These are phyloP conservation scores for Cyclocybe cylindracea DNA, from an alignment of 768 basidiomycete species.

Conservation along the genomic window DNA sequence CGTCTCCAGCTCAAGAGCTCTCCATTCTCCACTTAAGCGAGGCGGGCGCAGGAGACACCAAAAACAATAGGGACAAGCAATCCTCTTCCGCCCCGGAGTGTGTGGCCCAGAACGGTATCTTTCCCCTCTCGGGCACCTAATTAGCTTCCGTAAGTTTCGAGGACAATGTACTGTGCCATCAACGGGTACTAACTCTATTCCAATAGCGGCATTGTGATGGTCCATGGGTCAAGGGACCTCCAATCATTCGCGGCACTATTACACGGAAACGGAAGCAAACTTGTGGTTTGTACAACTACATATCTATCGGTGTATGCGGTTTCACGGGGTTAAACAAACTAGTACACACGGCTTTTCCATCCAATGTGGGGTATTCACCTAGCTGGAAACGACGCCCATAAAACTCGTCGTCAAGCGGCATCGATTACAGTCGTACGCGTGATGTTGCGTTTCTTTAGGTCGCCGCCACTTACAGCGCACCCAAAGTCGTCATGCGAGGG, in stretches of 20 bases:
- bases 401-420: conserved; percentile 7
- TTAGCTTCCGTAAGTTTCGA: not conserved
- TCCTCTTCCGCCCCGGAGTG: not conserved
- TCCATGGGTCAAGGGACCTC: too few species aligned
- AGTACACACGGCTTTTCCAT: not conserved
- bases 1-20: not conserved
- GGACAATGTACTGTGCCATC: not conserved
- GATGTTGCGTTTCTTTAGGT: conserved; percentile 34
- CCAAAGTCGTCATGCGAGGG: conserved; percentile 42
- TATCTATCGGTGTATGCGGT: not conserved
- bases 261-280: too few species aligned
- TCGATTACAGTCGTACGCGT: conserved; percentile 3
- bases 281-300: too few species aligned
- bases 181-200: too few species aligned
- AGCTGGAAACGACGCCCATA: not conserved
- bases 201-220: too few species aligned
- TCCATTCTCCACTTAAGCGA: conserved; percentile 14
- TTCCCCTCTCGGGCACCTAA: not conserved
- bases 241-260: too few species aligned
- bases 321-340: conserved; percentile 1
- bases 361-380: not conserved
- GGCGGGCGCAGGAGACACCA: not conserved
- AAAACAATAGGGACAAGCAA: not conserved
- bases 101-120: not conserved
- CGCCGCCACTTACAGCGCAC: conserved; percentile 35